Evolutionary conservation across 2,329 filamentous ascomycete genomes (phyloP), one percentile per base, ranked within the genome.

Genomic region (Cladosporium sp.): DNA sequence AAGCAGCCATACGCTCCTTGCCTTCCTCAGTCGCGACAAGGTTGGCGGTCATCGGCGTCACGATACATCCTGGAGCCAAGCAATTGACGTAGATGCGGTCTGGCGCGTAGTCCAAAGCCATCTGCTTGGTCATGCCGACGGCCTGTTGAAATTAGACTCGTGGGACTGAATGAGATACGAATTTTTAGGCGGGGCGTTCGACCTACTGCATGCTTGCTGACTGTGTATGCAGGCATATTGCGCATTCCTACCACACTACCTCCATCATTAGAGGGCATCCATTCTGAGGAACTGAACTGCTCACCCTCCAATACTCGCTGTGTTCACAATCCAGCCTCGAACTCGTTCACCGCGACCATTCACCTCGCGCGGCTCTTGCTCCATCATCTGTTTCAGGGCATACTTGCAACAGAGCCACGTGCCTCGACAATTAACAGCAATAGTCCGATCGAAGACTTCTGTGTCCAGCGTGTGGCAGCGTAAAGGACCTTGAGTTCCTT

Each of bases 301-400:
- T 37, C 28, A 56, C 54, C 54, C 54, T 7, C 13, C 44, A 10
- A 78, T 74, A 9, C 74, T 77, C 0, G 77, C 73, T 2, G 77
- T 74, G 55, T 81, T 82, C 15, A 82, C 70, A 51, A 81, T 78
- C 75, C 77, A 80, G 0, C 79, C 79, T 44, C 77, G 62, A 1
- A 63, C 67, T 37, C 62, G 47, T 20, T 79, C 74, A 10, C 78
- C 75, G 3, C 65, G 65, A 3, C 61, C 64, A 13, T 72, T 66
- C 32, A 60, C 56, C 44, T 56, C 60, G 10, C 60, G 54, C 1
- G 71, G 73, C 19, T 72, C 70, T 58, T 76, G 75, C 22, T 60
- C 60, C n/a, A 76, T 56, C 73, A 76, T 75, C 61, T 75, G 72
- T 6, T 65, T 58, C 15, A 71, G 56, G 3, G 70, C 72, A 52